Base-by-base conservation (phyloP, 371 early-diverging fungal genomes). In the Mucor circinelloides region DNA sequence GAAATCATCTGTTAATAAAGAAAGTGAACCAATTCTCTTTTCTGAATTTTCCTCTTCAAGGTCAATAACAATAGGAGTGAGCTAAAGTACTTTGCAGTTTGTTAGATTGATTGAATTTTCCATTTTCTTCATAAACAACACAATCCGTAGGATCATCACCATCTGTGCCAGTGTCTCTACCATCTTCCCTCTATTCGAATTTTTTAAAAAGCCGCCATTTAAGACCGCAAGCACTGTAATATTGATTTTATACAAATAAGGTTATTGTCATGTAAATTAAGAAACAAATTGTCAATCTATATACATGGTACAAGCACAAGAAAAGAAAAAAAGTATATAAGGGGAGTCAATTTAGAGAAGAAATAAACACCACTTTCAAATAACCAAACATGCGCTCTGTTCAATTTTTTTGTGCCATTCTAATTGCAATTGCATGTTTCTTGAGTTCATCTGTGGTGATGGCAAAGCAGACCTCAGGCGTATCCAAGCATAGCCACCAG, bases 281-380 rank as follows among this genome's bases (percentile, higher is more conserved):
- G 44, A 42, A 28, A 36, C 23, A 61, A 61, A 55, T 63, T 63
- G 19, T 44, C 44, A 44, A 44, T n/a, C 44, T 19, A 44, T 3
- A 44, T 17, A 44, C 19, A 44, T 44, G 19, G 19, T 44, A 63
- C 27, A 52, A 36, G 36, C 30, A 36, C 31, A 50, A 21, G 50
- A 63, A n/a, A 12, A n/a, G 19, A n/a, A 28, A 46, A 50, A 62
- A 30, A 62, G 23, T 50, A 63, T 63, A 52, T 50, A 63, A 44
- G 44, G 25, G 17, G 23, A 42, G 17, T 19, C 27, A 42, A 17
- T 59, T 44, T 44, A 6, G 7, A 19, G 1, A 6, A 19, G 6
- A 19, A 44, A 44, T 6, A 44, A 19, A 44, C 34, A 36, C 13
- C 13, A 36, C 12, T 36, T 36, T 44, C 44, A 44, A n/a, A 17